Evolutionary conservation across 2,329 filamentous ascomycete species (phyloP), one percentile per base, ranked within the genome.

Genomic region (Stromatinia cepivora): DNA sequence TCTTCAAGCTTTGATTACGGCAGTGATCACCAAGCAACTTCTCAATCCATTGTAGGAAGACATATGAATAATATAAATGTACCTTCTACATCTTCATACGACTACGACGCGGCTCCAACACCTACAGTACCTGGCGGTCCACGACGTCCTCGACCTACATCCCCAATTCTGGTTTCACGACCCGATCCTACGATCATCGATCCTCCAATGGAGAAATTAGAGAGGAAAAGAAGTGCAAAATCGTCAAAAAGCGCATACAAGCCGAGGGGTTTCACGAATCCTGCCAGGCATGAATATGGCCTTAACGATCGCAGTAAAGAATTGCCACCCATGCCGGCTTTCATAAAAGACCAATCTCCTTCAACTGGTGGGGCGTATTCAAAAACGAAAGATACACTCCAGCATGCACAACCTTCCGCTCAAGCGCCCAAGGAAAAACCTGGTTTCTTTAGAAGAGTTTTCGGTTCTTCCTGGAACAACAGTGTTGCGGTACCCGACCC

Each of bases 371-470:
- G 86, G 67, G 82, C 81, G 57, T 82, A 82, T 71, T 81, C 84
- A 53, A 87, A 86, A 70, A 75, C 80, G 22, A 77, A 79, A 34
- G 78, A 81, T 34, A 77, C 79, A 54, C 79, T 68, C 9, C 71
- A 70, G 31, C 53, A 69, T 78, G n/a, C 66, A 25, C 65, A 62
- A 57, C 17, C 53, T 59, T 31, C 6, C 20, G 81, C 77, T 72
- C 79, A 80, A 73, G 82, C 75, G 80, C 80, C 83, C 66, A 92
- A 91, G 77, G 90, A 92, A 76, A 88, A 89, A 69, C 92, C 87
- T 11, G 94, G 95, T 28, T 98, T 99, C 82, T 98, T 98, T 82
- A 89, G 93, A 75, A 88, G 94, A 72, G 92, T 98, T 52, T 98
- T 98, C 82, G 80, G 84, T 57, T 91, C 90, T 13, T 88, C 91